A percentile compares a stretch with the other conserved stretches of the same genome.
Evolutionary conservation across 2,329 filamentous ascomycete species (phyloP).

Genomic region (Pestalotiopsis sp.): DNA sequence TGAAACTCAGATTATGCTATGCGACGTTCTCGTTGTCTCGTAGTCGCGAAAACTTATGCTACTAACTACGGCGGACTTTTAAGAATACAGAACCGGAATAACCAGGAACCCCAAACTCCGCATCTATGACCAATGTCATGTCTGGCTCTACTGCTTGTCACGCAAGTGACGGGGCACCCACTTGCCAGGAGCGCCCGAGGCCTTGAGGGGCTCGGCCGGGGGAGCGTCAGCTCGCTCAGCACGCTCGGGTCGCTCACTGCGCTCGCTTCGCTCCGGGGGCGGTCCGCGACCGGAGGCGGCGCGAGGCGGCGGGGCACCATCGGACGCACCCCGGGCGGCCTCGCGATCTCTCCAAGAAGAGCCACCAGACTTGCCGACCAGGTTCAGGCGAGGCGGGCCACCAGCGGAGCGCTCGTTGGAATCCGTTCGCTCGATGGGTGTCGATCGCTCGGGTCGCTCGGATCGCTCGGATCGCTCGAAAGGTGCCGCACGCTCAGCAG

Average conservation of each 20-base stretch:
- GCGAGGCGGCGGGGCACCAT: constrained; percentile 15
- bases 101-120: constrained; percentile 25
- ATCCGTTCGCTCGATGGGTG: not conserved
- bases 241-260: constrained; percentile 5
- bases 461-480: constrained; percentile 38
- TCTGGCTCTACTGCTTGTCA: constrained; percentile 33
- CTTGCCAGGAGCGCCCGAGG: constrained; percentile 56
- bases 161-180: constrained; percentile 55
- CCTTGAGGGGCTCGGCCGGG: constrained; percentile 49
- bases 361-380: constrained; percentile 45
- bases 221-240: constrained; percentile 29
- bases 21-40: constrained; percentile 7
- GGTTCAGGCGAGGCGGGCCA: constrained; percentile 54
- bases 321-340: constrained; percentile 43
- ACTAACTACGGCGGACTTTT: constrained; percentile 10
- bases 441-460: constrained; percentile 29
- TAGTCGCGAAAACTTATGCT: constrained; percentile 9
- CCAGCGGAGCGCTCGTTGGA: constrained; percentile 37
- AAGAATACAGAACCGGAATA: constrained; percentile 10
- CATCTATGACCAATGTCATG: constrained; percentile 15
- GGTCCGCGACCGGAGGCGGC: constrained; percentile 8
- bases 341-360: constrained; percentile 62
- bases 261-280: constrained; percentile 14
- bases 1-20: constrained; percentile 9
- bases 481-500: constrained; percentile 26